Evolutionary conservation across 2,329 filamentous ascomycete species (phyloP).

Genomic region (Trichoderma sp.): DNA sequence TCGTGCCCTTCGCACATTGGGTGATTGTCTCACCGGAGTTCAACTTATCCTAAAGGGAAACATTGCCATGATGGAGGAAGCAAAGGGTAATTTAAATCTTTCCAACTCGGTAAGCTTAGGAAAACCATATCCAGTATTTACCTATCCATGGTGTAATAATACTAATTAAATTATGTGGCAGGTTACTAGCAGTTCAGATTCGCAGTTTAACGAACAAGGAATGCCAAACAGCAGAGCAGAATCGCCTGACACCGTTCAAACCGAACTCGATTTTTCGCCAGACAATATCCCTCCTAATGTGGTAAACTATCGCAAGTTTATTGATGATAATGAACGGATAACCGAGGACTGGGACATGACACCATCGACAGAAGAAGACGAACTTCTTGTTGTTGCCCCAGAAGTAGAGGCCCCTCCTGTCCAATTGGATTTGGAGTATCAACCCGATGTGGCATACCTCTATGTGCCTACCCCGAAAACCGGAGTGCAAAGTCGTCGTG

Average conservation of each 20-base stretch:
- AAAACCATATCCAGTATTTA: not conserved
- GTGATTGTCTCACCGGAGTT: not conserved
- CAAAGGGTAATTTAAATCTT: not conserved
- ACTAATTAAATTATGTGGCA: not conserved
- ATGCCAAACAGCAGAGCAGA: not conserved
- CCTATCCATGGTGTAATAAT: accelerated
- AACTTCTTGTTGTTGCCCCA: not conserved
- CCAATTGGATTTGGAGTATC: not conserved
- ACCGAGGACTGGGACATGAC: not conserved
- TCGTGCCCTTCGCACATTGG: not conserved
- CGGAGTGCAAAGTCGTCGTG: conserved; percentile 23
- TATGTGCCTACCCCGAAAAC: not conserved
- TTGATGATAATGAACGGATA: not conserved
- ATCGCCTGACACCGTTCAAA: not conserved
- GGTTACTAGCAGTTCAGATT: not conserved
- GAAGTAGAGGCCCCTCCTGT: not conserved
- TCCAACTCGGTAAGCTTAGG: not conserved
- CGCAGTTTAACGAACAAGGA: not conserved
- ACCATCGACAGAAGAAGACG: not conserved
- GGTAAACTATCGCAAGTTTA: not conserved
- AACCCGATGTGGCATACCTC: not conserved
- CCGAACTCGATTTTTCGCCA: not conserved
- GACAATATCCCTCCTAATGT: not conserved
- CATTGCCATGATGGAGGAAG: not conserved
- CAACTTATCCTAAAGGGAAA: not conserved